Percentiles rank a stretch among this genome's conserved stretches.
phyloP scores from a whole-genome alignment of 2,329 filamentous ascomycete genomes.

The Aspergillus sp. region DNA sequence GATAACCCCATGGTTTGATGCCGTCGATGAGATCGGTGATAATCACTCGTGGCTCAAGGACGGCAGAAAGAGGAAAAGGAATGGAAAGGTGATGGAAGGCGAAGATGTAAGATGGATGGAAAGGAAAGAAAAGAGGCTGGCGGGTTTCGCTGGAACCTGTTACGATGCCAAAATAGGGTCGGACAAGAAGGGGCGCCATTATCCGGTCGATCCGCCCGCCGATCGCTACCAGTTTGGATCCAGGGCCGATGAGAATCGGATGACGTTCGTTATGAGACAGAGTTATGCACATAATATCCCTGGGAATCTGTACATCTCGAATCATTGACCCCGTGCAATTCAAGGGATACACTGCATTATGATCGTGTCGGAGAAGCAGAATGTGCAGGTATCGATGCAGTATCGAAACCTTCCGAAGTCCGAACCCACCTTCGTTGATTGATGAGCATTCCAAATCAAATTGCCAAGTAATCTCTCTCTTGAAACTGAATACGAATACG shows the following conservation, averaged over 20 bases:
- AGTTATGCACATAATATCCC: no score
- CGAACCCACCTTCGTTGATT: no score
- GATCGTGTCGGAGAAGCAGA: no score
- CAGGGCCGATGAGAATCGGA: no score
- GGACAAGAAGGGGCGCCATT: slow-evolving; percentile 5
- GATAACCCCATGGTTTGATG: slow-evolving; percentile 32
- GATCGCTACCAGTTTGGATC: slow-evolving; percentile 13
- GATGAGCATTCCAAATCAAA: no score
- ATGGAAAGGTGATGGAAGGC: slow-evolving; percentile 7
- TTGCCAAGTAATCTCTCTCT: no score
- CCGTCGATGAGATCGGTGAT: slow-evolving; percentile 9
- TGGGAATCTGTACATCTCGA: neutral
- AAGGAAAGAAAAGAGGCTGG: slow-evolving; percentile 10
- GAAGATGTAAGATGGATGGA: slow-evolving; percentile 6
- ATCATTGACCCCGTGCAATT: neutral
- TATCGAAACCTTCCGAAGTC: no score
- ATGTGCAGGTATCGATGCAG: no score
- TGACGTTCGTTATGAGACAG: no score
- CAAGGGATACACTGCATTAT: no score
- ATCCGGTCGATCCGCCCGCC: slow-evolving; percentile 19
- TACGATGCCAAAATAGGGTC: neutral
- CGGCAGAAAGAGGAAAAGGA: slow-evolving; percentile 6
- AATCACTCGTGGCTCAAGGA: slow-evolving; percentile 1
- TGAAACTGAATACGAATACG: no score
- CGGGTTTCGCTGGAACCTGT: neutral